A percentile compares a stretch with the other conserved stretches of the same genome.
These are phyloP conservation scores for Globisporangium solare DNA, from an alignment of 352 stramenopile species.

Conservation along the genomic window DNA sequence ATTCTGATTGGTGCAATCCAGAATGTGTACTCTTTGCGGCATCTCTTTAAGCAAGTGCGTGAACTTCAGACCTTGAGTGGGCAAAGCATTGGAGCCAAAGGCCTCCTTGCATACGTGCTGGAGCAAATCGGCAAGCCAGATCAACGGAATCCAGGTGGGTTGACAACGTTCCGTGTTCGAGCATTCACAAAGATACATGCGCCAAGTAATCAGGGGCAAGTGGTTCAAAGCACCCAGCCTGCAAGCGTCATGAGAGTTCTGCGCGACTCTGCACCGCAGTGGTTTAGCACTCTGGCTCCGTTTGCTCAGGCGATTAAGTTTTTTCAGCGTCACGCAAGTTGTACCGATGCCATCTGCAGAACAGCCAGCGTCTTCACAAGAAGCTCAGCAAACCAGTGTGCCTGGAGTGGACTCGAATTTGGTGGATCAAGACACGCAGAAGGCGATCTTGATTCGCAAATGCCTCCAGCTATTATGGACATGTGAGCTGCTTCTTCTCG, in stretches of 20 bases:
- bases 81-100: background rate
- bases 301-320: no score
- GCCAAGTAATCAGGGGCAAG: background rate
- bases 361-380: no score
- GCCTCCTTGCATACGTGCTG: background rate
- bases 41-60: background rate
- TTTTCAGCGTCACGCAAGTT: no score
- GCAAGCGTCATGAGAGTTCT: no score
- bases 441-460: background rate
- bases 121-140: background rate
- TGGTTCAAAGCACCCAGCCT: background rate
- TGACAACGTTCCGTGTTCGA: background rate
- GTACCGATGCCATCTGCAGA: no score
- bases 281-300: no score
- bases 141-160: background rate
- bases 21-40: background rate
- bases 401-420: no score
- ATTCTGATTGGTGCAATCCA: background rate
- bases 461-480: conserved; percentile 1
- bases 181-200: background rate
- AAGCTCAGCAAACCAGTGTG: no score
- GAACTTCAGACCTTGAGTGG: background rate
- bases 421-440: background rate
- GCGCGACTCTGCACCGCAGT: no score
- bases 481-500: conserved; percentile 8